Conservation (phyloP, 352 stramenopile genomes). For the Globisporangium nunn region DNA sequence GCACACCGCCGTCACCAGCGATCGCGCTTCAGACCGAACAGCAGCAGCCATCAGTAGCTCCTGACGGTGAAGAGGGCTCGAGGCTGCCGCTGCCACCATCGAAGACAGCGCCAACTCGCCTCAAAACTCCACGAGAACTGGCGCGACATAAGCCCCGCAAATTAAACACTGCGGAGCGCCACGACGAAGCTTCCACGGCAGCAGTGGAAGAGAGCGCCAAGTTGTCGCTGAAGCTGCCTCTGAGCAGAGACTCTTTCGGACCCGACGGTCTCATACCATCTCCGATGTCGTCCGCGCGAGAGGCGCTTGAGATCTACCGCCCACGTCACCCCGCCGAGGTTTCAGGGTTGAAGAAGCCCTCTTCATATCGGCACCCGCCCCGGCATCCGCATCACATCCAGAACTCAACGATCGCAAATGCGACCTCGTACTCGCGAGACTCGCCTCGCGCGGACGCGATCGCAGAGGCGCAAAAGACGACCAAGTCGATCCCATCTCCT, state of each 20-base stretch:
- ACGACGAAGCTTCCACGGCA: neutral
- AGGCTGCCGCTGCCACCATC: neutral
- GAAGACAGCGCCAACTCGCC: neutral
- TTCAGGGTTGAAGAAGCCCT: neutral
- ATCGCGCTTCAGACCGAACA: neutral
- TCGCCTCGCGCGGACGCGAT: slow-evolving; percentile 12
- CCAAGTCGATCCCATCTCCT: neutral
- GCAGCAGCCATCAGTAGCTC: neutral
- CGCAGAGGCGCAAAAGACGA: neutral
- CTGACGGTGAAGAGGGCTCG: neutral
- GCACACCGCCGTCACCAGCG: slow-evolving; percentile 2
- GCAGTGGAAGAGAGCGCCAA: neutral
- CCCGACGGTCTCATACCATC: slow-evolving; percentile 12
- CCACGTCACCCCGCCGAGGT: slow-evolving; percentile 13
- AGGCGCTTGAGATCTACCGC: slow-evolving; percentile 23
- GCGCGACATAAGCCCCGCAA: neutral
- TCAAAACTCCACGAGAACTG: neutral
- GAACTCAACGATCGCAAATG: neutral
- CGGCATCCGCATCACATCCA: slow-evolving; percentile 10
- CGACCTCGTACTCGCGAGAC: slow-evolving; percentile 4
- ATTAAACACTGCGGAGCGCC: neutral
- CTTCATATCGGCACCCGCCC: neutral
- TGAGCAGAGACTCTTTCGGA: neutral
- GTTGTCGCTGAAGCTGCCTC: neutral
- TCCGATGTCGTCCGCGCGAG: slow-evolving; percentile 21